Evolutionary conservation across 176 grass and related monocot genomes (phyloP).

Genomic region (Elaeis guineensis): DNA sequence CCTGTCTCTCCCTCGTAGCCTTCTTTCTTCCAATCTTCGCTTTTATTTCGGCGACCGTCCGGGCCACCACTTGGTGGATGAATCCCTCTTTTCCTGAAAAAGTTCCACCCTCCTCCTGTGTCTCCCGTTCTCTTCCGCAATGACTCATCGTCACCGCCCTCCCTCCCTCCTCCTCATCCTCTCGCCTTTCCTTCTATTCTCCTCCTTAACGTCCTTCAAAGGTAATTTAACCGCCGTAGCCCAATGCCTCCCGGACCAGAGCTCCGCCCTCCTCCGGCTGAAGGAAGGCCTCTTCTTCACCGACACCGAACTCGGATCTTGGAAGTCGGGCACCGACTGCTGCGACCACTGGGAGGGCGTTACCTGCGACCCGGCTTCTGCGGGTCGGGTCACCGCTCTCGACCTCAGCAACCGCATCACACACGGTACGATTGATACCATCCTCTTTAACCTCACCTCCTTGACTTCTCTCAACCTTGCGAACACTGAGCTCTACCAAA

Average conservation of each 20-base stretch:
- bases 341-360: slow-evolving; percentile 34
- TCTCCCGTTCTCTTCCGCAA: background rate
- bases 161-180: background rate
- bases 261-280: slow-evolving; percentile 21
- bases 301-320: slow-evolving; percentile 7
- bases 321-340: slow-evolving; percentile 27
- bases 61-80: too few species aligned
- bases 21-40: too few species aligned
- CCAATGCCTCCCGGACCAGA: slow-evolving; percentile 31
- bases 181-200: background rate
- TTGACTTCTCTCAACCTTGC: slow-evolving; percentile 29
- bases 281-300: slow-evolving; percentile 20
- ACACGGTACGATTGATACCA: slow-evolving; percentile 6
- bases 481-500: slow-evolving; percentile 18
- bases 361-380: background rate
- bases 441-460: slow-evolving; percentile 35
- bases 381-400: slow-evolving; percentile 28
- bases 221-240: background rate
- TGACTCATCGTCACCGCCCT: slow-evolving; percentile 4
- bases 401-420: slow-evolving; percentile 17
- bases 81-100: too few species aligned
- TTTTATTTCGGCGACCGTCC: too few species aligned
- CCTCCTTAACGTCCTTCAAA: background rate
- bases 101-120: background rate
- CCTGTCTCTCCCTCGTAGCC: too few species aligned